Evolutionary conservation across 768 basidiomycete genomes (phyloP).

Genomic region (Boletus sensibilis): DNA sequence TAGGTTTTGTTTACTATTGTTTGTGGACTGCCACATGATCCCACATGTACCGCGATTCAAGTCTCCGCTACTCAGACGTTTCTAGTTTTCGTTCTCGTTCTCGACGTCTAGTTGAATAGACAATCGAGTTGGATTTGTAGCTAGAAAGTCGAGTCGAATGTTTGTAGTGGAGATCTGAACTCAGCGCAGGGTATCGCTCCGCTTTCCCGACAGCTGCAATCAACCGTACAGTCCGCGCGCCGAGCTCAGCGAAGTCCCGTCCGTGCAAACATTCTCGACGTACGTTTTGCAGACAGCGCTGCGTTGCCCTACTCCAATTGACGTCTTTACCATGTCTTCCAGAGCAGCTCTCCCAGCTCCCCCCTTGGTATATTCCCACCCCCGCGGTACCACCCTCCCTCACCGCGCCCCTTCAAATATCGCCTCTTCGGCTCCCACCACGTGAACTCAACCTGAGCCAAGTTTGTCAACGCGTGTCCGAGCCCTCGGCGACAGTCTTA

Average conservation of each 20-base stretch:
- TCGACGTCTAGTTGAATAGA: background rate
- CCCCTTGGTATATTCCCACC: background rate
- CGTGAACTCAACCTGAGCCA: slow-evolving; percentile 33
- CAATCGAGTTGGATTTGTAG: background rate
- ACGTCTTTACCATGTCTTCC: slow-evolving; percentile 28
- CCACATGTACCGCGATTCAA: background rate
- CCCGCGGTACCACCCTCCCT: slow-evolving; percentile 23
- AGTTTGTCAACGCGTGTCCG: slow-evolving; percentile 40
- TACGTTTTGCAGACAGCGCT: slow-evolving; percentile 28
- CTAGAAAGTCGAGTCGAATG: slow-evolving; percentile 1
- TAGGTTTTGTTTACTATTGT: slow-evolving; percentile 17
- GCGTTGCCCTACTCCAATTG: slow-evolving; percentile 18
- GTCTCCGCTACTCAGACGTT: background rate
- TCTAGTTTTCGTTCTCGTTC: background rate
- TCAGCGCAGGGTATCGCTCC: slow-evolving; percentile 24
- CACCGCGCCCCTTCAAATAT: slow-evolving; percentile 11
- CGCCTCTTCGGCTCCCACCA: slow-evolving; percentile 36
- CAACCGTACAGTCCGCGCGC: slow-evolving; percentile 36
- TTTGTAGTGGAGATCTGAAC: slow-evolving; percentile 24
- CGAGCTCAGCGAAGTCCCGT: slow-evolving; percentile 37
- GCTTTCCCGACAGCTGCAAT: slow-evolving; percentile 21
- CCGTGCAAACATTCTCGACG: slow-evolving; percentile 17
- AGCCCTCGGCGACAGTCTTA: slow-evolving; percentile 30
- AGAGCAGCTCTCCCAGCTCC: slow-evolving; percentile 14
- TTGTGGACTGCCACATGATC: slow-evolving; percentile 22